These are phyloP conservation scores for Yarrowia bubula DNA, from an alignment of 805 yeast species.

Conservation along the genomic window DNA sequence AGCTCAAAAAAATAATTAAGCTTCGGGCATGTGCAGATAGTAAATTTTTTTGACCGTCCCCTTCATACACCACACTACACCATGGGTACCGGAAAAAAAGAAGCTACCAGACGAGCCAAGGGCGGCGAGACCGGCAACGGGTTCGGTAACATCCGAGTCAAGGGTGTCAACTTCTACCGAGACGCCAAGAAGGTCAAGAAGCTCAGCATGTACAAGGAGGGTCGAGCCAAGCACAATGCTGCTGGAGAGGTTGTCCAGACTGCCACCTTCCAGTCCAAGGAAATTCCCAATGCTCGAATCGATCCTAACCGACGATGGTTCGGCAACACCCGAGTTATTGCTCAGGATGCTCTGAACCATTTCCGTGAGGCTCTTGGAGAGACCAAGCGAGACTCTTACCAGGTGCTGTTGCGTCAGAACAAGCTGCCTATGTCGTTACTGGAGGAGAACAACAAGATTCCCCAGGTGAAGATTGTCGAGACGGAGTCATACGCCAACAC, in stretches of 20 bases:
- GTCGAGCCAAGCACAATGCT: constrained; percentile 82
- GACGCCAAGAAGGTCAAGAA: constrained; percentile 91
- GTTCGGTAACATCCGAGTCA: constrained; percentile 79
- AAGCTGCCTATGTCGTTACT: constrained; percentile 93
- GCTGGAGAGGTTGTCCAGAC: constrained; percentile 84
- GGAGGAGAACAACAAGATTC: constrained; percentile 78
- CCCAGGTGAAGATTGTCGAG: constrained; percentile 76
- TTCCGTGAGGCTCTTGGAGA: constrained; percentile 93
- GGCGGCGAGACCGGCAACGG: constrained; percentile 72
- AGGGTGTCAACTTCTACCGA: constrained; percentile 92
- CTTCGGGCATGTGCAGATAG: constrained; percentile 6
- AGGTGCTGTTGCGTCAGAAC: constrained; percentile 81
- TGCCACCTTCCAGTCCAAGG: constrained; percentile 83
- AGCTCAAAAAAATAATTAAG: background rate
- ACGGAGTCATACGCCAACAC: constrained; percentile 79
- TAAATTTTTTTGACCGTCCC: constrained; percentile 8
- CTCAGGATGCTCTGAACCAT: constrained; percentile 92
- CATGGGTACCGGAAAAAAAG: constrained; percentile 95
- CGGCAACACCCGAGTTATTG: constrained; percentile 94
- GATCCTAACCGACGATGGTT: constrained; percentile 98
- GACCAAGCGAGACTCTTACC: constrained; percentile 75
- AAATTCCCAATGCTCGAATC: constrained; percentile 85
- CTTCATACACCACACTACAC: constrained; percentile 24
- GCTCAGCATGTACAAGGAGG: constrained; percentile 89
- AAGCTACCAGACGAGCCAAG: constrained; percentile 79